A percentile compares a stretch with the other conserved stretches of the same genome.
Evolutionary conservation across 768 basidiomycete species (phyloP).

Genomic region (Boletus sensibilis): DNA sequence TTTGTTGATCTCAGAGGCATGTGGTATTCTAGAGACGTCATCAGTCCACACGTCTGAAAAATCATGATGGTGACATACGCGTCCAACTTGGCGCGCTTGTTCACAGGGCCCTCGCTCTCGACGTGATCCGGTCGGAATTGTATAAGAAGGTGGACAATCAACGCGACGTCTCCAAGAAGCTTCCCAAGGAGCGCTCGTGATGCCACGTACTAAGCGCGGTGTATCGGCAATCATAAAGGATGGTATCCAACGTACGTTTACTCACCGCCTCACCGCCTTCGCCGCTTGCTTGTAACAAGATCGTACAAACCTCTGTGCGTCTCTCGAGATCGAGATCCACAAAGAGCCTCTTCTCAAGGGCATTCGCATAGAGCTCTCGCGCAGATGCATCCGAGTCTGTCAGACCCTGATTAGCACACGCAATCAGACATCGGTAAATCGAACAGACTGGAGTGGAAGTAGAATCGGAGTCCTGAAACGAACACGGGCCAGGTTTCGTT

Average conservation of each 20-base stretch:
- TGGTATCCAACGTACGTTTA: not conserved
- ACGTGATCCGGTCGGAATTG: conserved; percentile 45
- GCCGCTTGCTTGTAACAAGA: conserved; percentile 54
- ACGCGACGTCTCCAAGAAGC: conserved; percentile 47
- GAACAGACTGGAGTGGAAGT: conserved; percentile 47
- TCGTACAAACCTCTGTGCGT: conserved; percentile 52
- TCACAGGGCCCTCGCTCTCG: conserved; percentile 46
- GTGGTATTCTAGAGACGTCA: conserved; percentile 3
- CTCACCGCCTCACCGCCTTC: conserved; percentile 51
- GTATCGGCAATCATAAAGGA: not conserved
- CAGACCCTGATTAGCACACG: not conserved
- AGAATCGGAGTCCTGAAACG: conserved; percentile 40
- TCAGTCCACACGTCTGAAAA: not conserved
- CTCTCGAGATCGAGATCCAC: conserved; percentile 48
- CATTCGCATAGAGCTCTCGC: conserved; percentile 41
- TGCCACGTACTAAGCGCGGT: conserved; percentile 37
- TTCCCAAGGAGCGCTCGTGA: conserved; percentile 51
- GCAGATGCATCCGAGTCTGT: conserved; percentile 42
- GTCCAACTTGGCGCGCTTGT: conserved; percentile 63
- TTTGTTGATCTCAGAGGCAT: conserved; percentile 36
- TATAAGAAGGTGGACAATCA: conserved; percentile 54
- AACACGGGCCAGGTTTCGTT: conserved; percentile 52
- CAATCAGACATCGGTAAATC: not conserved
- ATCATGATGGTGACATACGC: conserved; percentile 47
- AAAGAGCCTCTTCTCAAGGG: conserved; percentile 59